Percentiles rank a stretch among this genome's conserved stretches.
phyloP scores from a whole-genome alignment of 108 stramenopile genomes.

The Skeletonema potamos region DNA sequence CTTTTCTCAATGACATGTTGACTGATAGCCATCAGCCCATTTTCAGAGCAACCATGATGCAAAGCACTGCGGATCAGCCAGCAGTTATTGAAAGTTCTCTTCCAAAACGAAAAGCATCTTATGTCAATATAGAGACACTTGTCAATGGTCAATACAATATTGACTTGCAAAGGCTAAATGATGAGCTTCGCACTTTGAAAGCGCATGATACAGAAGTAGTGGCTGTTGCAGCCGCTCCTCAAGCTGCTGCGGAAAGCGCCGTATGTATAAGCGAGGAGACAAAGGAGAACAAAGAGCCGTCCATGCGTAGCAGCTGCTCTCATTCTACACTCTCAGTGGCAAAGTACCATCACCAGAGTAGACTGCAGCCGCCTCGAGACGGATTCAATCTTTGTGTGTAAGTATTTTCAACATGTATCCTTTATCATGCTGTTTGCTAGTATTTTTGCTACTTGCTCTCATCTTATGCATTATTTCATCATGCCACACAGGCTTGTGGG shows the following conservation, averaged over 20 bases:
- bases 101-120: conserved; percentile 60
- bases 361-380: conserved; percentile 75
- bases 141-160: conserved; percentile 59
- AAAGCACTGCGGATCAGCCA: not conserved
- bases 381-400: conserved; percentile 87
- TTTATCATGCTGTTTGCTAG: not conserved
- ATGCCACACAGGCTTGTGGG: conserved; percentile 61
- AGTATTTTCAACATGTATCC: conserved; percentile 28
- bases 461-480: not conserved
- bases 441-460: not conserved
- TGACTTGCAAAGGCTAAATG: conserved; percentile 52
- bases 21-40: too few species aligned
- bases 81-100: not conserved
- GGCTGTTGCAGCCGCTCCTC: not conserved
- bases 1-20: too few species aligned
- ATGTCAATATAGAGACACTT: conserved; percentile 63
- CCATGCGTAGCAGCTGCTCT: conserved; percentile 10
- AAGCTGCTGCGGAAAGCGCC: not conserved
- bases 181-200: conserved; percentile 57
- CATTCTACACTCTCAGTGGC: conserved; percentile 7
- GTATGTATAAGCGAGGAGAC: not conserved
- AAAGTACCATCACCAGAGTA: conserved; percentile 48
- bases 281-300: conserved; percentile 13
- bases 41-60: not conserved
- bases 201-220: conserved; percentile 11